Evolutionary conservation across 495 filamentous ascomycete genomes (phyloP).

Genomic region (Trichoderma parareesei): DNA sequence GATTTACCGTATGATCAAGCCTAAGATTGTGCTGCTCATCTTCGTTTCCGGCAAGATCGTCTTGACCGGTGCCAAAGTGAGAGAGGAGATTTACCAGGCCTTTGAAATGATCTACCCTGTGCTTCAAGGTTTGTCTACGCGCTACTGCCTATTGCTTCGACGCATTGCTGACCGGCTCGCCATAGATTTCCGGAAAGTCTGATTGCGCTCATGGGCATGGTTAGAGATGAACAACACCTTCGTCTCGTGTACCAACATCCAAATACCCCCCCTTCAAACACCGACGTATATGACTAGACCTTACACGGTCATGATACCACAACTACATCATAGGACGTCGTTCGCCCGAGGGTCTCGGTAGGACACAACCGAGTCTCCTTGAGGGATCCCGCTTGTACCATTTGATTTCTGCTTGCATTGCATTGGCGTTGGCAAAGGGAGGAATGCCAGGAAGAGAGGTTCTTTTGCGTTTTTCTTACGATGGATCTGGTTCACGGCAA

Average conservation of each 20-base stretch:
- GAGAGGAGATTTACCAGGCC: conserved; percentile 97
- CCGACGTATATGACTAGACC: conserved; percentile 49
- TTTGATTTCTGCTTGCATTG: conserved; percentile 41
- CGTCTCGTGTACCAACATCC: conserved; percentile 21
- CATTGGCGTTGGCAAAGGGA: conserved; percentile 42
- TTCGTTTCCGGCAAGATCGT: conserved; percentile 99
- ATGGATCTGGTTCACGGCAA: conserved; percentile 14
- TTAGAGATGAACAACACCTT: conserved; percentile 18
- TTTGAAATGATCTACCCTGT: conserved; percentile 99
- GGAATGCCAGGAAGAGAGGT: conserved; percentile 19
- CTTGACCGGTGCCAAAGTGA: conserved; percentile 93
- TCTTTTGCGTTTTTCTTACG: conserved; percentile 6
- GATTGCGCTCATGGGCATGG: conserved; percentile 20
- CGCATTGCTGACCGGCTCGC: conserved; percentile 15
- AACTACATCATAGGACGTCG: conserved; percentile 22
- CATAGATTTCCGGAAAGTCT: conserved; percentile 44
- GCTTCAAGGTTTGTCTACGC: conserved; percentile 61
- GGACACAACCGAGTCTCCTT: not conserved
- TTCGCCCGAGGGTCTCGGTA: not conserved
- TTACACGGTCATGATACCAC: conserved; percentile 39
- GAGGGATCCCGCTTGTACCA: conserved; percentile 19
- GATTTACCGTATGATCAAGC: conserved; percentile 99
- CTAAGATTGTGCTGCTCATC: conserved; percentile 97
- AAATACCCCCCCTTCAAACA: not conserved
- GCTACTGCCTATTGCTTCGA: no score